phyloP scores from a whole-genome alignment of 2,329 filamentous ascomycete genomes.

The Exophiala calicioides region DNA sequence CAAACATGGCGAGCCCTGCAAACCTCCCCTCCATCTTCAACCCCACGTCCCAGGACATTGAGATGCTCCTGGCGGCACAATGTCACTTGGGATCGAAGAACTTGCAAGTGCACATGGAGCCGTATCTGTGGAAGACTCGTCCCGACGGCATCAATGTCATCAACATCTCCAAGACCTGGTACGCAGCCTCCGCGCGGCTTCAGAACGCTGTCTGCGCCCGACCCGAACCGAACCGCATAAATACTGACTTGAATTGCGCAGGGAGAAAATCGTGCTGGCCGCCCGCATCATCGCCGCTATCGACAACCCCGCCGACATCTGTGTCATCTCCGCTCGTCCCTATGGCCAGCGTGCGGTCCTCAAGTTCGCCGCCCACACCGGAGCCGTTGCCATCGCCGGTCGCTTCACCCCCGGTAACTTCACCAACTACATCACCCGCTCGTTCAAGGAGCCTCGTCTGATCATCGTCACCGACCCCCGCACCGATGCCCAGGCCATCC shows the following conservation, averaged over 20 bases:
- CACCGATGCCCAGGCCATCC: conserved; percentile 99
- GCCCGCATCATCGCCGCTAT: conserved; percentile 98
- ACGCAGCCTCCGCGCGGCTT: conserved; percentile 41
- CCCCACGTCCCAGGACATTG: conserved; percentile 96
- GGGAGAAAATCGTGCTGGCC: conserved; percentile 99
- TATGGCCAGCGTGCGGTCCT: conserved; percentile 99
- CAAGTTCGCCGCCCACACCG: conserved; percentile 99
- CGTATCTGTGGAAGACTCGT: conserved; percentile 99
- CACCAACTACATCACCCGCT: conserved; percentile 99
- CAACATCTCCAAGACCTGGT: conserved; percentile 99
- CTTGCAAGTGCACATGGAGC: conserved; percentile 98
- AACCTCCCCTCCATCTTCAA: conserved; percentile 96
- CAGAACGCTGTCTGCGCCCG: neutral
- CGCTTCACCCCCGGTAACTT: conserved; percentile 99
- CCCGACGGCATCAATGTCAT: conserved; percentile 97
- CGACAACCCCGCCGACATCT: conserved; percentile 99
- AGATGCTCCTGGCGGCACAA: conserved; percentile 98
- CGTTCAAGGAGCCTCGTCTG: conserved; percentile 99
- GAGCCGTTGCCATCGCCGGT: conserved; percentile 95
- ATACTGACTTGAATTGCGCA: conserved; percentile 41
- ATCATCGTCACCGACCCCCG: conserved; percentile 99
- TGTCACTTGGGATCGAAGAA: conserved; percentile 98
- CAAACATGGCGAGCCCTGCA: conserved; percentile 67
- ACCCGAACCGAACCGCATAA: neutral
- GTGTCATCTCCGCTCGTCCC: conserved; percentile 98